Evolutionary conservation across 495 filamentous ascomycete genomes (phyloP).

Genomic region (Trichoderma gamsii): DNA sequence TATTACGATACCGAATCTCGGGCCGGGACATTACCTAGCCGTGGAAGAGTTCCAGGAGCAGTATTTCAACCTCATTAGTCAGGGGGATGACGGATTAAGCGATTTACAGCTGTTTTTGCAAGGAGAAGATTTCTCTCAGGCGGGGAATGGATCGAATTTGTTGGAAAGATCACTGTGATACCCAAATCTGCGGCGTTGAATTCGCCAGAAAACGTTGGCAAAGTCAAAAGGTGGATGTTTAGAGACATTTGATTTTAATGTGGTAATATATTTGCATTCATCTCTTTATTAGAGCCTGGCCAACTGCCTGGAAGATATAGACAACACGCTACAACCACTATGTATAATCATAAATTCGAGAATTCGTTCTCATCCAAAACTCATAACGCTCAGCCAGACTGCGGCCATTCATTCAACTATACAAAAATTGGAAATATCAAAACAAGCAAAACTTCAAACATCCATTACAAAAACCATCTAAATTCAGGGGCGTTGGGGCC

Average conservation of each 20-base stretch:
- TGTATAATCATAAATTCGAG: not conserved
- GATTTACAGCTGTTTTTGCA: constrained; percentile 7
- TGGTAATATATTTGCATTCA: not conserved
- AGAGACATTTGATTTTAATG: not conserved
- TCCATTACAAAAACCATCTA: constrained; percentile 59
- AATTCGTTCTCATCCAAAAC: not conserved
- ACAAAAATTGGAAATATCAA: not conserved
- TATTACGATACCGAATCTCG: not conserved
- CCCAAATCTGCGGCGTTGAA: not conserved
- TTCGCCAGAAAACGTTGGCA: too few relatives aligned
- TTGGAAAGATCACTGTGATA: not conserved
- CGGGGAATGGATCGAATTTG: not conserved
- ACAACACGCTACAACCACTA: not conserved
- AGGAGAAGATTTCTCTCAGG: constrained; percentile 6
- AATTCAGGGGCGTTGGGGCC: constrained; percentile 60
- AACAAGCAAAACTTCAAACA: not conserved
- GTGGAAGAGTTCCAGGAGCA: constrained; percentile 11
- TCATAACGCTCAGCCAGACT: not conserved
- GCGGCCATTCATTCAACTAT: not conserved
- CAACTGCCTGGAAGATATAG: not conserved
- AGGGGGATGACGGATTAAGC: constrained; percentile 10
- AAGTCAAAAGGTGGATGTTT: not conserved
- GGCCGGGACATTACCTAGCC: not conserved
- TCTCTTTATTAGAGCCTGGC: not conserved
- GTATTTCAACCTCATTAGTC: constrained; percentile 8